Conservation (phyloP, 2,329 filamentous ascomycete species). For the Teratosphaeria gauchensis region DNA sequence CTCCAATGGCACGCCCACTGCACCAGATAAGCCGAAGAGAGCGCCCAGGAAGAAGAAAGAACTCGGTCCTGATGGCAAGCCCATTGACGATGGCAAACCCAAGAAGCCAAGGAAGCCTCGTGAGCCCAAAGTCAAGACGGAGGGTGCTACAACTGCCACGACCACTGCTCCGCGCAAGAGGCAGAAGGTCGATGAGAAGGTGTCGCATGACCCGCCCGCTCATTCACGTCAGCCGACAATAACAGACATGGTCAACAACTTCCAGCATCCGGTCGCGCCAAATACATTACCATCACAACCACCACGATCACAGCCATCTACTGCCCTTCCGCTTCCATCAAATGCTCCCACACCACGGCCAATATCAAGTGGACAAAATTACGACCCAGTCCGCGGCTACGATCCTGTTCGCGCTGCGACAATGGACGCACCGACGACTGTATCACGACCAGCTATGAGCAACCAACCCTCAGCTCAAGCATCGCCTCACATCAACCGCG, state of each 20-base stretch:
- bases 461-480: constrained; percentile 25
- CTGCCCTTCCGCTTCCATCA: constrained; percentile 21
- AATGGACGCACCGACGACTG: constrained; percentile 17
- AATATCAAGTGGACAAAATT: constrained; percentile 68
- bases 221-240: constrained; percentile 31
- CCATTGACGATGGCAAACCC: constrained; percentile 32
- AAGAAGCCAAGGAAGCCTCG: constrained; percentile 37
- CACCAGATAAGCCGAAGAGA: constrained; percentile 26
- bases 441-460: constrained; percentile 15
- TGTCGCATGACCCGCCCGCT: constrained; percentile 14
- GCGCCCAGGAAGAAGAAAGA: constrained; percentile 32
- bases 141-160: constrained; percentile 27
- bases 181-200: constrained; percentile 31
- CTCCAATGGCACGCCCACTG: constrained; percentile 6
- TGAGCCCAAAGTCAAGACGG: constrained; percentile 37
- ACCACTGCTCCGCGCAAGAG: constrained; percentile 39
- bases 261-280: constrained; percentile 13
- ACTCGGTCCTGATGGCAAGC: constrained; percentile 25
- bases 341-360: constrained; percentile 29
- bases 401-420: constrained; percentile 68
- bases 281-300: constrained; percentile 9
- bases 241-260: constrained; percentile 29
- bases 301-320: constrained; percentile 12
- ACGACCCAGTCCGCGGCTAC: constrained; percentile 80
- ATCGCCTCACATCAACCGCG: constrained; percentile 49